Base-by-base conservation (phyloP, 2,329 filamentous ascomycete species). In the Gaeumannomyces tritici region DNA sequence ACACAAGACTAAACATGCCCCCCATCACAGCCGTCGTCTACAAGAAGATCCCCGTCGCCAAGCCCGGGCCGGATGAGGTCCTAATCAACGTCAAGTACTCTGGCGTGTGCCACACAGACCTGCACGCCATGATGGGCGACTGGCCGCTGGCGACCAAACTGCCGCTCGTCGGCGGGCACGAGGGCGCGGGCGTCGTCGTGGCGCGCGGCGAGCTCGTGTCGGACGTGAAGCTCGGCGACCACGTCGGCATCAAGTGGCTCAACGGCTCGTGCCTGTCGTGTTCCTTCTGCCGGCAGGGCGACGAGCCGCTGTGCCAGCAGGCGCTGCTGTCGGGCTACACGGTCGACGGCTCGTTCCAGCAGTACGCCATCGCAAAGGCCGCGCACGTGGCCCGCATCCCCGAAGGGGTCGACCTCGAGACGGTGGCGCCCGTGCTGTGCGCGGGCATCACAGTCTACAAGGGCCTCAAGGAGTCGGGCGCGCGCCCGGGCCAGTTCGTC, bases 201-300 rank as follows among this genome's bases (percentile, higher is more conserved):
- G 91, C 74, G 90, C 91, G 69, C 83, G 96, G 63, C 69, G 80
- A 88, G 24, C 83, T 96, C 47, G 91, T 95, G 66, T 77, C 82
- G 3, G 90, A 95, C 69, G 78, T 96, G 65, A 79, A 91, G 73
- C 80, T 96, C 69, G 93, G 93, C 69, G 91, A 96, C 71, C 80
- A 91, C 70, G 93, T 87, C 65, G 93, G 93, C 73, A 84, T 98
- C 76, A 96, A 91, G 80, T 97, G 92, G 92, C 81, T 97, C 71
- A 95, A 96, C 76, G 90, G 91, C 66, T 88, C 89, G 58, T 97
- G 93, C 76, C 80, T 96, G 65, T 75, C 81, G 66, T 98, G 93
- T 79, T 82, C 86, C 69, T 96, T 90, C 83, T 97, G 93, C 80
- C 86, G 89, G 72, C 82, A 86, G 68, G 75, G 84, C 59, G 89